phyloP scores from a whole-genome alignment of 176 grass and related monocot genomes.

The Cenchrus americanus region DNA sequence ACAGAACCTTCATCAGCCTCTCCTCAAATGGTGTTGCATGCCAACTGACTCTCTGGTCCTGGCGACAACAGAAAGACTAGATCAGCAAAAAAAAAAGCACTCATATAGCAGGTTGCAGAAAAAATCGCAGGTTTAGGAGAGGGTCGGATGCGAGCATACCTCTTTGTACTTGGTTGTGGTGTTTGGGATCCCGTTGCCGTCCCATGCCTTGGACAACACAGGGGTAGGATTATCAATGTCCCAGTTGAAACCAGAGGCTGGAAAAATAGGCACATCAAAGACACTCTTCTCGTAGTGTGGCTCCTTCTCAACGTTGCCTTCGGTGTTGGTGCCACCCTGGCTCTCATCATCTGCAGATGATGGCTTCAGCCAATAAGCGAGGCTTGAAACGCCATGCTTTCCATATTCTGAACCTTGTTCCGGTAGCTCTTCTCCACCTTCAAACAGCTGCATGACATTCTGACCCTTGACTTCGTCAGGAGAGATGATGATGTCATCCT shows the following conservation, averaged over 20 bases:
- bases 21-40: constrained; percentile 88
- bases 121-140: not conserved
- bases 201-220: constrained; percentile 50
- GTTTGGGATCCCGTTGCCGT: constrained; percentile 86
- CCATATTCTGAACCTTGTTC: constrained; percentile 37
- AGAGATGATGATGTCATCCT: constrained; percentile 19
- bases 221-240: constrained; percentile 39
- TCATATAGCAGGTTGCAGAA: not conserved
- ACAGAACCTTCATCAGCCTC: constrained; percentile 77
- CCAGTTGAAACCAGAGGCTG: constrained; percentile 52
- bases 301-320: not conserved
- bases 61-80: not conserved
- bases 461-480: constrained; percentile 28
- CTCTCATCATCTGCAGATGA: constrained; percentile 24
- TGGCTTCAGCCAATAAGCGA: constrained; percentile 67
- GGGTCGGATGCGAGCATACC: constrained; percentile 46
- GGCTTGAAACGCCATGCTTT: constrained; percentile 46
- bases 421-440: constrained; percentile 16
- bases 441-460: not conserved
- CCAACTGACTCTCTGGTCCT: constrained; percentile 87
- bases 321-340: not conserved
- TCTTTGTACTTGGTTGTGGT: constrained; percentile 88
- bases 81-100: not conserved
- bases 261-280: constrained; percentile 56
- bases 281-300: not conserved